These are phyloP conservation scores for Erythrophleum ivorense DNA, from an alignment of 331 rosid species.

Conservation along the genomic window DNA sequence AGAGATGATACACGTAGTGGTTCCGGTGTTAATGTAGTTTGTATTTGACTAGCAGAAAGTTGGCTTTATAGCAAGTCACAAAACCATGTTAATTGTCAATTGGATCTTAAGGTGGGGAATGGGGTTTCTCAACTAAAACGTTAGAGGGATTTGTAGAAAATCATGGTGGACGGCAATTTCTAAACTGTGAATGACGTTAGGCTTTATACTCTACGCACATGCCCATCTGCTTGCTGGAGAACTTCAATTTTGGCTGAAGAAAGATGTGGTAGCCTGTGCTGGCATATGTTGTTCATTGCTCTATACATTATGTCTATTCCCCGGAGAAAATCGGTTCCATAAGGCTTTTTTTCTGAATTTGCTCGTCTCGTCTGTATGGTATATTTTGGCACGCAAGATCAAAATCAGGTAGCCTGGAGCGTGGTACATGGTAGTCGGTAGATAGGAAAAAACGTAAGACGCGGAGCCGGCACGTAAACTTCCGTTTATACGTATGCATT, in stretches of 20 bases:
- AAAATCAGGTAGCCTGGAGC: constrained; percentile 1
- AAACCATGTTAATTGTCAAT: constrained; percentile 7
- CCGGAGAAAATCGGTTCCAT: background rate
- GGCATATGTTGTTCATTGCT: background rate
- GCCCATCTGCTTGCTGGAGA: constrained; percentile 33
- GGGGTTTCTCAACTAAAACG: constrained; percentile 18
- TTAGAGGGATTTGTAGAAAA: constrained; percentile 30
- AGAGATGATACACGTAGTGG: constrained; percentile 34
- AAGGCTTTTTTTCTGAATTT: background rate
- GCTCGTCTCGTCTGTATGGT: background rate
- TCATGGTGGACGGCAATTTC: constrained; percentile 30
- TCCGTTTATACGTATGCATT: background rate
- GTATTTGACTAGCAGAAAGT: constrained; percentile 16
- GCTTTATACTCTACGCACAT: constrained; percentile 23
- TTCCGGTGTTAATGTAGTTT: constrained; percentile 42
- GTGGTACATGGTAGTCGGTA: background rate
- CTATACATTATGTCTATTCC: constrained; percentile 8
- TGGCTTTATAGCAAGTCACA: constrained; percentile 35
- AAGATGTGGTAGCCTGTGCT: constrained; percentile 21
- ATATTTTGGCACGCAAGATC: constrained; percentile 19
- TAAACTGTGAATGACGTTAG: constrained; percentile 29
- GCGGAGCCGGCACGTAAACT: background rate
- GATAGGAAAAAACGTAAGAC: background rate
- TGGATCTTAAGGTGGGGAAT: constrained; percentile 34
- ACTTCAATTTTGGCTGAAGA: constrained; percentile 31